Evolutionary conservation across 2,329 filamentous ascomycete species (phyloP).

Genomic region (Penicillium italicum): DNA sequence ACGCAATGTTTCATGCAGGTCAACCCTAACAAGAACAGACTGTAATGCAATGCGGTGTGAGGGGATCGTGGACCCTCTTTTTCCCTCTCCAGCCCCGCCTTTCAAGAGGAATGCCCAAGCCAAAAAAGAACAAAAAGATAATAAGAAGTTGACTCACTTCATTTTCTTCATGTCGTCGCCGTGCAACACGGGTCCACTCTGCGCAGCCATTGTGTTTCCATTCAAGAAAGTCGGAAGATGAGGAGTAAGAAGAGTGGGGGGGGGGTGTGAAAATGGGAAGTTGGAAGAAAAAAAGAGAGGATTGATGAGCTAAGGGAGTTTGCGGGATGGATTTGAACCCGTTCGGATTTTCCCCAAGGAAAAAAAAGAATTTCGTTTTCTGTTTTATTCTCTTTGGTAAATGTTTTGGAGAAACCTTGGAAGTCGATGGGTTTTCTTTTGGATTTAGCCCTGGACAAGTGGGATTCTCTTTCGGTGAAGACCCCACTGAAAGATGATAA

Average conservation of each 20-base stretch:
- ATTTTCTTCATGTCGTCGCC: slow-evolving; percentile 58
- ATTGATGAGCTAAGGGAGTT: slow-evolving; percentile 36
- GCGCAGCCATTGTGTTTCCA: slow-evolving; percentile 43
- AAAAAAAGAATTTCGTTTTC: neutral
- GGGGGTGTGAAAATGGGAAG: slow-evolving; percentile 12
- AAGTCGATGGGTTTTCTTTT: neutral
- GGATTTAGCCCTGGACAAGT: neutral
- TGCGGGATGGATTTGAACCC: slow-evolving; percentile 27
- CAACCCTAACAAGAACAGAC: neutral
- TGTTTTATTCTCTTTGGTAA: neutral
- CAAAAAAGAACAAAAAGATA: neutral
- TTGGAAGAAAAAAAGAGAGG: slow-evolving; percentile 16
- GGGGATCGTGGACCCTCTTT: slow-evolving; percentile 15
- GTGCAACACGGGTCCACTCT: slow-evolving; percentile 49
- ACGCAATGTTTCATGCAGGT: slow-evolving; percentile 11
- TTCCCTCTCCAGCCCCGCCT: slow-evolving; percentile 1
- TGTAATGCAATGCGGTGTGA: slow-evolving; percentile 21
- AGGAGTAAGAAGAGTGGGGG: slow-evolving; percentile 8
- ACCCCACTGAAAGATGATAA: neutral
- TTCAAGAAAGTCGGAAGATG: slow-evolving; percentile 21
- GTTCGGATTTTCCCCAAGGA: slow-evolving; percentile 12
- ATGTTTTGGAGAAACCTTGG: neutral
- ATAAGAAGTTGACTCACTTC: slow-evolving; percentile 48
- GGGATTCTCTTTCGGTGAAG: neutral
- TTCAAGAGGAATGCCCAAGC: neutral